Base-by-base conservation (phyloP, 2,329 filamentous ascomycete species). In the Gremmenia infestans region DNA sequence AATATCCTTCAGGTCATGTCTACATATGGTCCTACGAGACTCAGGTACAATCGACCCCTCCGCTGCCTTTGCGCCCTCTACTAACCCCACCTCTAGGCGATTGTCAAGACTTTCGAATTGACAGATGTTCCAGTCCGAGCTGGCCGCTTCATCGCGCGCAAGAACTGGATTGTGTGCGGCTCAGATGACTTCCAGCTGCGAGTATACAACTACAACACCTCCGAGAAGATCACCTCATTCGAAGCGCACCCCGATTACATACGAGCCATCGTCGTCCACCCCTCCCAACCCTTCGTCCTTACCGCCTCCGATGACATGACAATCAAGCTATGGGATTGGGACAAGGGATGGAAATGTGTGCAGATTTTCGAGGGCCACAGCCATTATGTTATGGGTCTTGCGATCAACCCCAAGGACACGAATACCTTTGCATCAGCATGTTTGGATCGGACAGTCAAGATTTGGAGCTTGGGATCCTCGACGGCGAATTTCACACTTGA, bases 1-100 rank as follows among this genome's bases (percentile, higher is more conserved):
- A 63, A 72, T 63, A 52, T 22, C 25, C 43, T n/a, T 37, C 52
- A 91, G 91, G 94, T 73, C 93, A 97, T 79, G 94, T 96, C 72
- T 95, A 97, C 78, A 97, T 99, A 72, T 97, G 94, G 92, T 97
- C 93, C 36, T 96, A 96, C 75, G 93, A 96, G 76, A 95, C 91
- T 51, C 91, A 96, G 73, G 78, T 80, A 72, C 57, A 71, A 47
- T 47, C 8, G 9, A 46, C 5, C 43, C 50, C 37, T 17, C 17
- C n/a, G 14, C 28, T 22, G n/a, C 22, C 40, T 37, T 3, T 25
- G n/a, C 43, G 11, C n/a, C 14, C 32, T 42, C 6, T 22, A 11
- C 62, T 67, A 46, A 65, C 48, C 11, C 48, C 19, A 17, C 52
- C 12, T 54, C 59, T 61, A 85, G 75, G 88, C 92, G 62, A 92